Base-by-base conservation (phyloP, 139 green algal genomes). In the Gonium pectorale region DNA sequence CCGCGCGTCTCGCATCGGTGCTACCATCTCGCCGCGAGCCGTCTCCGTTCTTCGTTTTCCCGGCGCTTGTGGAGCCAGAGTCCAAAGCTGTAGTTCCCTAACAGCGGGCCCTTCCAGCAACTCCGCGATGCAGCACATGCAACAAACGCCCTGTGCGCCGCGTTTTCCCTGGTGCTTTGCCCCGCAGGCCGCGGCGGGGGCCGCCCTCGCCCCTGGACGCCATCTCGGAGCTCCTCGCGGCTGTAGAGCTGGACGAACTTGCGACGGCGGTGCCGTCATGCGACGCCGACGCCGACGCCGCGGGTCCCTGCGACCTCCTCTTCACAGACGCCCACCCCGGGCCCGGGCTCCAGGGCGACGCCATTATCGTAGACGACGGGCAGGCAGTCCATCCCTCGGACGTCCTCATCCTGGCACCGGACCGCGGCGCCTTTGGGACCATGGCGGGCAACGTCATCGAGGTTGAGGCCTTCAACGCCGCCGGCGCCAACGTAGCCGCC, bases 381-480 rank as follows among this genome's bases (percentile, higher is more conserved):
- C 27, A 60, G 40, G 9, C 43, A 8, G 27, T 60, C 22, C 5
- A 60, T 27, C 41, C 68, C 2, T 26, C 8, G 3, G 68, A 77
- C 43, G 41, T 77, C 0, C 7, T 77, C 26, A 59, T 77, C 41
- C 1, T 77, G 68, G 46, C 68, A 0, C 1, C 17, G 26, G 41
- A 78, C 29, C 41, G 43, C 8, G 19, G 40, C 5, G 29, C 11
- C 3, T 78, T 78, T n/a, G 68, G 41, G 0, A 29, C 7, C 0
- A 59, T 77, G 68, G 41, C 43, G 9, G 21, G 24, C 26, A 77
- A 59, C 68, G 68, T 77, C 9, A 59, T 77, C 26, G 68, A 77
- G 29, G 68, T 77, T 11, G 68, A 59, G 41, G 41, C 68, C 27
- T 77, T 66, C 3, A 27, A 37, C 29, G 24, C 26, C 29, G 33